These are phyloP conservation scores for Leucosporidium scottii DNA, from an alignment of 768 basidiomycete genomes.

Conservation along the genomic window DNA sequence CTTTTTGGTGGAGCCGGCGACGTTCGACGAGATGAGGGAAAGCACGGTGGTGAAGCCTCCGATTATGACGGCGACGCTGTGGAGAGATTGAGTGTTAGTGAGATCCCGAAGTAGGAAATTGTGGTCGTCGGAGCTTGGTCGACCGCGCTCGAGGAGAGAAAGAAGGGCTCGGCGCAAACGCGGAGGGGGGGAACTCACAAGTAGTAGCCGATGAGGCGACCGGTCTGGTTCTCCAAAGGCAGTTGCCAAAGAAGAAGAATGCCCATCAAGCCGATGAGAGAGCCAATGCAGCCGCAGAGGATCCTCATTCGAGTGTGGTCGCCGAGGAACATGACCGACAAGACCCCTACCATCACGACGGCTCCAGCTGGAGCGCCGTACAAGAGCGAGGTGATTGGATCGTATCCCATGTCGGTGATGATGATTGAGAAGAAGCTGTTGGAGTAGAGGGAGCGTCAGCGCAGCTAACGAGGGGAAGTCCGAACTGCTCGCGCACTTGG, in stretches of 20 bases:
- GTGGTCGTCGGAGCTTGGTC: no score
- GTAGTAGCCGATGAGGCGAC: slow-evolving; percentile 27
- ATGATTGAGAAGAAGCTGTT: slow-evolving; percentile 22
- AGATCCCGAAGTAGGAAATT: no score
- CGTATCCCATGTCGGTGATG: slow-evolving; percentile 19
- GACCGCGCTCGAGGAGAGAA: no score
- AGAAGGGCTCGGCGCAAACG: no score
- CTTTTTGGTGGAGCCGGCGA: slow-evolving; percentile 29
- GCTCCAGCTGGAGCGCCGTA: slow-evolving; percentile 18
- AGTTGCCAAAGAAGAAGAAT: slow-evolving; percentile 24
- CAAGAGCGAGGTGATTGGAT: slow-evolving; percentile 15
- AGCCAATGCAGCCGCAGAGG: slow-evolving; percentile 11
- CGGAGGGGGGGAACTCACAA: slow-evolving; percentile 4
- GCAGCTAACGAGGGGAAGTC: no score
- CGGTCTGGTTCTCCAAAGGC: slow-evolving; percentile 10
- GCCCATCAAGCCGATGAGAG: slow-evolving; percentile 6
- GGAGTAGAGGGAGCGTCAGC: neutral
- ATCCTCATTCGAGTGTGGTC: slow-evolving; percentile 5
- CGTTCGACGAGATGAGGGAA: slow-evolving; percentile 28
- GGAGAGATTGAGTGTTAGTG: no score
- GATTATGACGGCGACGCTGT: slow-evolving; percentile 4
- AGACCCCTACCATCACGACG: neutral
- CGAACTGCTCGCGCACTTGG: neutral
- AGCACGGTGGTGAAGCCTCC: slow-evolving; percentile 26
- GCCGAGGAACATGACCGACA: slow-evolving; percentile 16